Conservation (phyloP, 1,284 basidiomycete genomes). For the Hymenochaete sp. region DNA sequence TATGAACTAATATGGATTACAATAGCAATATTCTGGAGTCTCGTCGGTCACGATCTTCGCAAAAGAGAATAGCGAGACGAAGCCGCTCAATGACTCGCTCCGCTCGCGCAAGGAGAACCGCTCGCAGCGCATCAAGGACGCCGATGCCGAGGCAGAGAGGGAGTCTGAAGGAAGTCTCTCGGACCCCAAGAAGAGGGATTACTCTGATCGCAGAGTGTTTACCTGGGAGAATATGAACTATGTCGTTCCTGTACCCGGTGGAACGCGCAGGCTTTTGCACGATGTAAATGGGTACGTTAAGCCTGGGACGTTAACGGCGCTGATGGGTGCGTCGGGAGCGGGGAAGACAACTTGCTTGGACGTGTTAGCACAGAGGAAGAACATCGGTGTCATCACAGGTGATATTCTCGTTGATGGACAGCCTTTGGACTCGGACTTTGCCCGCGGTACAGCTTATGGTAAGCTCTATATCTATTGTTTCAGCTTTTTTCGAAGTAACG, state of each 20-base stretch:
- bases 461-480: slow-evolving; percentile 18
- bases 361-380: slow-evolving; percentile 82
- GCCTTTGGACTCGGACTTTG: slow-evolving; percentile 69
- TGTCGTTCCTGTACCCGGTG: slow-evolving; percentile 63
- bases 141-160: slow-evolving; percentile 27
- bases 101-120: slow-evolving; percentile 40
- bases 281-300: slow-evolving; percentile 85
- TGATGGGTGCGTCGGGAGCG: slow-evolving; percentile 78
- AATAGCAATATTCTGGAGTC: slow-evolving; percentile 43
- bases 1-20: no score
- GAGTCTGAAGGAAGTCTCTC: no score
- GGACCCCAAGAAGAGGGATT: slow-evolving; percentile 13
- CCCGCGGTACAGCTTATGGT: slow-evolving; percentile 72
- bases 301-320: slow-evolving; percentile 73
- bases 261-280: slow-evolving; percentile 65
- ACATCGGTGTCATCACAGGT: slow-evolving; percentile 76
- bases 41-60: slow-evolving; percentile 55
- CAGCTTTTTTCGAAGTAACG: no score
- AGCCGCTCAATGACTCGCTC: slow-evolving; percentile 54
- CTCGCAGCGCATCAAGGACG: slow-evolving; percentile 28
- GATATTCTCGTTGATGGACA: slow-evolving; percentile 73
- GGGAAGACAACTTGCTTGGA: slow-evolving; percentile 81
- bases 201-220: slow-evolving; percentile 42
- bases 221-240: slow-evolving; percentile 70
- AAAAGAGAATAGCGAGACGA: slow-evolving; percentile 63